phyloP scores from a whole-genome alignment of 73 alveolate species.

The Paramecium primaurelia region DNA sequence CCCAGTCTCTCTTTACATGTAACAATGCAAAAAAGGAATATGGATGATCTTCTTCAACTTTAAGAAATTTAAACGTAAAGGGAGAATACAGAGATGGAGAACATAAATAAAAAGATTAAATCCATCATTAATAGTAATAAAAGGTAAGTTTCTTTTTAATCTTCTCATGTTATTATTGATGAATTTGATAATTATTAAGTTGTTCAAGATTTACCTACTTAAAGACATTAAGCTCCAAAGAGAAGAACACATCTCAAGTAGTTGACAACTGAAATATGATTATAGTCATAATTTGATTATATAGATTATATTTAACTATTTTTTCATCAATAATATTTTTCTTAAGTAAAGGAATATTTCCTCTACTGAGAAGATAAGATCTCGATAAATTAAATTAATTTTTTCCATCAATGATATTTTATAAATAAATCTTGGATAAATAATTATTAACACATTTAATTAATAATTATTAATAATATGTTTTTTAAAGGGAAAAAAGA shows the following conservation, averaged over 20 bases:
- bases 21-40: not conserved
- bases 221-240: not conserved
- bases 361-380: not conserved
- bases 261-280: not conserved
- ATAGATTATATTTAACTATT: not conserved
- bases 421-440: not conserved
- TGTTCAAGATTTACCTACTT: not conserved
- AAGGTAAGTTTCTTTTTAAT: not conserved
- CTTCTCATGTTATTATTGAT: not conserved
- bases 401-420: not conserved
- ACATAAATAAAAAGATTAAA: not conserved
- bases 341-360: not conserved
- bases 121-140: constrained; percentile 7
- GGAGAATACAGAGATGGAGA: not conserved
- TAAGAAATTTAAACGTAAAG: not conserved
- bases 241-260: constrained; percentile 2
- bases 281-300: not conserved
- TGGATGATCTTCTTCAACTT: not conserved
- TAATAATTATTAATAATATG: not conserved
- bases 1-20: not conserved
- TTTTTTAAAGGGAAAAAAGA: not conserved
- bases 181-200: not conserved
- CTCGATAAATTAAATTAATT: not conserved
- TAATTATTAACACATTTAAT: not conserved
- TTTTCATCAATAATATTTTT: not conserved